These are phyloP conservation scores for Pseudogymnoascus sp. DNA, from an alignment of 2,329 filamentous ascomycete genomes.

Conservation along the genomic window DNA sequence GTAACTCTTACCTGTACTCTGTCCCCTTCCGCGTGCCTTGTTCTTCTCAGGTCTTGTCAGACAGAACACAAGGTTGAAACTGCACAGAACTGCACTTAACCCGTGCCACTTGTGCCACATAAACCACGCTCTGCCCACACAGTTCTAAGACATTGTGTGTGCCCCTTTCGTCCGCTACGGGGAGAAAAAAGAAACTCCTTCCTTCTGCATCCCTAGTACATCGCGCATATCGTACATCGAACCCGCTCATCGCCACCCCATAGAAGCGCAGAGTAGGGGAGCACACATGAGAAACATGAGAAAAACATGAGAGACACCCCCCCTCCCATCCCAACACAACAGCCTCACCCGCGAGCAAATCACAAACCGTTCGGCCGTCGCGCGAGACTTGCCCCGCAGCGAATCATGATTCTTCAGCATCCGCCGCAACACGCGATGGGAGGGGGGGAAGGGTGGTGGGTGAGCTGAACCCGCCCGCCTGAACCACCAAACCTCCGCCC, in stretches of 20 bases:
- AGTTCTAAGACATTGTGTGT: neutral
- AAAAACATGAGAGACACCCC: neutral
- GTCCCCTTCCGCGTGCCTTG: neutral
- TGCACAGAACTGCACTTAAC: neutral
- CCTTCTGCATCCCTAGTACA: neutral
- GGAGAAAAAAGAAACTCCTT: neutral
- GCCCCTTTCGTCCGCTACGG: neutral
- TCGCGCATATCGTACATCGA: neutral
- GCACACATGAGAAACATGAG: neutral
- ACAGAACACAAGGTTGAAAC: neutral
- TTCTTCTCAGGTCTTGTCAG: neutral
- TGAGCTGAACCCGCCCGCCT: neutral
- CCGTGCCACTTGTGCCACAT: neutral
- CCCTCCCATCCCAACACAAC: neutral
- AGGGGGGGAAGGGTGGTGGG: no score
- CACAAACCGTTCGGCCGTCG: neutral
- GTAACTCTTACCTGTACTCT: neutral
- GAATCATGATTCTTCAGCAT: slow-evolving; percentile 1
- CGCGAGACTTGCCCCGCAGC: neutral
- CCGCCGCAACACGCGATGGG: slow-evolving; percentile 2
- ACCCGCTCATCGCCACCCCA: neutral
- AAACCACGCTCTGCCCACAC: neutral
- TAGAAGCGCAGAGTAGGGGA: neutral
- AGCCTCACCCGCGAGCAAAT: neutral
- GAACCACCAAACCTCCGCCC: neutral